Conservation (phyloP, 495 filamentous ascomycete species). For the Bombardia bombarda region DNA sequence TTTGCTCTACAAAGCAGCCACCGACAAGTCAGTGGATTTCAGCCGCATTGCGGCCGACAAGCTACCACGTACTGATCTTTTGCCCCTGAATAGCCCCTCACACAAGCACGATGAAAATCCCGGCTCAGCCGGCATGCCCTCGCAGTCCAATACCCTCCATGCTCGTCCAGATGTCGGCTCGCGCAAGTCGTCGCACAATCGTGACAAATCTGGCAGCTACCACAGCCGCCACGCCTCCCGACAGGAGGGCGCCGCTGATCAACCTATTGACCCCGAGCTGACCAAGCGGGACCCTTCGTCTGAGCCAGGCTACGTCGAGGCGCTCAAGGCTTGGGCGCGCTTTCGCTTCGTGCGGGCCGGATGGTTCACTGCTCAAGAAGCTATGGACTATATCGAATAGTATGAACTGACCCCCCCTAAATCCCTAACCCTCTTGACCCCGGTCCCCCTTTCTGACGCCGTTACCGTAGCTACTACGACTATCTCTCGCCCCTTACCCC, state of each 20-base stretch:
- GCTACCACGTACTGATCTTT: conserved; percentile 12
- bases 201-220: conserved; percentile 7
- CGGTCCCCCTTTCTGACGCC: conserved; percentile 5
- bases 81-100: conserved; percentile 8
- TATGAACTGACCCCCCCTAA: conserved; percentile 31
- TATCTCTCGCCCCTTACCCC: conserved; percentile 87
- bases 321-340: conserved; percentile 78
- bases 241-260: conserved; percentile 15
- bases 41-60: conserved; percentile 1
- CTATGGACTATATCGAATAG: conserved; percentile 89
- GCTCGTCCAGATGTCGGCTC: conserved; percentile 10
- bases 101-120: conserved; percentile 16
- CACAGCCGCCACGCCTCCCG: conserved; percentile 14
- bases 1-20: conserved; percentile 61
- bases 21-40: conserved; percentile 40
- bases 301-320: conserved; percentile 52
- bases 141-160: conserved; percentile 11
- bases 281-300: conserved; percentile 19
- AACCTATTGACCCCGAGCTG: conserved; percentile 30
- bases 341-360: conserved; percentile 89
- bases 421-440: not conserved
- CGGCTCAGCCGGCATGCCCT: conserved; percentile 1
- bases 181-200: conserved; percentile 12
- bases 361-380: conserved; percentile 92
- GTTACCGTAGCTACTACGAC: conserved; percentile 64